These are phyloP conservation scores for Yarrowia galli DNA, from an alignment of 1,139 yeast genomes.

Conservation along the genomic window DNA sequence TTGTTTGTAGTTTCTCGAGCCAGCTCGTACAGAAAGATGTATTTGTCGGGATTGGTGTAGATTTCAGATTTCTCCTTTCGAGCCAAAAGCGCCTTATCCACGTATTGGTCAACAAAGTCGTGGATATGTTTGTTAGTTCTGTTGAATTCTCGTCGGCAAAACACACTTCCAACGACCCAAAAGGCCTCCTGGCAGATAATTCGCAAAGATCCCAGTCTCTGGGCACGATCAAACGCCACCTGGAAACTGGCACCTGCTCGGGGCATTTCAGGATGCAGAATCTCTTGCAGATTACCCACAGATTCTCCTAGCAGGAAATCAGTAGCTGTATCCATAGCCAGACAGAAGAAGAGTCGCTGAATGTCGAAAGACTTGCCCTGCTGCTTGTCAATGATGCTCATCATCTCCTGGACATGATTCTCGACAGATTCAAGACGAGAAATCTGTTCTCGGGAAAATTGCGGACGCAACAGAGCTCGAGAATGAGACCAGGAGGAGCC, in stretches of 20 bases:
- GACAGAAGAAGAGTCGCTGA: slow-evolving; percentile 58
- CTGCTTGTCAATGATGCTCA: slow-evolving; percentile 40
- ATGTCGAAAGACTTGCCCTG: slow-evolving; percentile 53
- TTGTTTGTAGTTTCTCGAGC: slow-evolving; percentile 60
- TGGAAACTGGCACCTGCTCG: slow-evolving; percentile 4
- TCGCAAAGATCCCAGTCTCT: slow-evolving; percentile 23
- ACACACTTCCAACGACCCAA: slow-evolving; percentile 10
- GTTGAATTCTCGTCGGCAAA: not conserved
- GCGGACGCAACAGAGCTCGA: slow-evolving; percentile 63
- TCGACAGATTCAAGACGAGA: slow-evolving; percentile 59
- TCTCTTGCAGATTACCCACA: slow-evolving; percentile 51
- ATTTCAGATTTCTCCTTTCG: slow-evolving; percentile 24
- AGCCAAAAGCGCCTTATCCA: slow-evolving; percentile 44
- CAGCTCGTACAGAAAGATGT: slow-evolving; percentile 54
- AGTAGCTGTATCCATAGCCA: slow-evolving; percentile 67
- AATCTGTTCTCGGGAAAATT: slow-evolving; percentile 61
- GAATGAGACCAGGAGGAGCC: slow-evolving; percentile 64
- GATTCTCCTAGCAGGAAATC: slow-evolving; percentile 66
- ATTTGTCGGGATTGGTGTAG: slow-evolving; percentile 35
- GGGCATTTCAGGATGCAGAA: slow-evolving; percentile 18
- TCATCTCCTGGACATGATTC: slow-evolving; percentile 55
- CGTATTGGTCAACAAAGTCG: slow-evolving; percentile 49
- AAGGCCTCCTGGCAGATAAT: slow-evolving; percentile 3
- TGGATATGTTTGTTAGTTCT: slow-evolving; percentile 44
- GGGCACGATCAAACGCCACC: slow-evolving; percentile 24